Percentiles rank a stretch among this genome's conserved stretches.
These are phyloP conservation scores for Ceratorhiza oryzae-sativae DNA, from an alignment of 1,284 basidiomycete genomes.

Conservation along the genomic window DNA sequence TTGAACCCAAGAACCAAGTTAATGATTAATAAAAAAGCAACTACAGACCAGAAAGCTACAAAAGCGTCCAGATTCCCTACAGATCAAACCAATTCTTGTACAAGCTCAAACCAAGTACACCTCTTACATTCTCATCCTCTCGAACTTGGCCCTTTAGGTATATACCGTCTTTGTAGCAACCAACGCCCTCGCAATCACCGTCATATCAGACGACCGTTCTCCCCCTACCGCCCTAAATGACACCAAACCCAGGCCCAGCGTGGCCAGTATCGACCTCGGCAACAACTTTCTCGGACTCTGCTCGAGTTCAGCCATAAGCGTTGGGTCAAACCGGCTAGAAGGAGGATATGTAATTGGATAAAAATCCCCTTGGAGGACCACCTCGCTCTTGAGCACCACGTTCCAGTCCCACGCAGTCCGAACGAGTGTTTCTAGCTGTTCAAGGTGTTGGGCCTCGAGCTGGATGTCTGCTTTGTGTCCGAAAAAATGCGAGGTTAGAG, in stretches of 20 bases:
- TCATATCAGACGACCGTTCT: not conserved
- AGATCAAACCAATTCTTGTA: not conserved
- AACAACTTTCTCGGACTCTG: not conserved
- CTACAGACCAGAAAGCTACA: not conserved
- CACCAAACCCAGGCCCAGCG: conserved; percentile 19
- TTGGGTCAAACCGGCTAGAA: not conserved
- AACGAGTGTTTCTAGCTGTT: not conserved
- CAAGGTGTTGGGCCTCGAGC: conserved; percentile 4
- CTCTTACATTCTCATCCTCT: not conserved
- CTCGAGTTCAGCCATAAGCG: conserved; percentile 22
- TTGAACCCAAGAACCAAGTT: not conserved
- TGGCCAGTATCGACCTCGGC: conserved; percentile 16
- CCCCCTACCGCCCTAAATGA: conserved; percentile 26
- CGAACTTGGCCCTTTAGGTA: not conserved
- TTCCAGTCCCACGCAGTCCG: conserved; percentile 28
- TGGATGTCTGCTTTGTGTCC: conserved; percentile 1
- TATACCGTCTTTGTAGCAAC: conserved; percentile 12
- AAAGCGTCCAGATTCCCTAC: too few relatives aligned
- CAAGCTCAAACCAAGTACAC: not conserved
- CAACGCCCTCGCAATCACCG: conserved; percentile 17
- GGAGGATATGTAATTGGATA: not conserved
- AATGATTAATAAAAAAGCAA: conserved; percentile 16
- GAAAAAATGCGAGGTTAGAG: not conserved
- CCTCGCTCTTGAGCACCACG: conserved; percentile 22
- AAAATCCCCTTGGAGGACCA: conserved; percentile 28